Conservation (phyloP, 2,329 filamentous ascomycete species). For the Arthrinium puccinioides region DNA sequence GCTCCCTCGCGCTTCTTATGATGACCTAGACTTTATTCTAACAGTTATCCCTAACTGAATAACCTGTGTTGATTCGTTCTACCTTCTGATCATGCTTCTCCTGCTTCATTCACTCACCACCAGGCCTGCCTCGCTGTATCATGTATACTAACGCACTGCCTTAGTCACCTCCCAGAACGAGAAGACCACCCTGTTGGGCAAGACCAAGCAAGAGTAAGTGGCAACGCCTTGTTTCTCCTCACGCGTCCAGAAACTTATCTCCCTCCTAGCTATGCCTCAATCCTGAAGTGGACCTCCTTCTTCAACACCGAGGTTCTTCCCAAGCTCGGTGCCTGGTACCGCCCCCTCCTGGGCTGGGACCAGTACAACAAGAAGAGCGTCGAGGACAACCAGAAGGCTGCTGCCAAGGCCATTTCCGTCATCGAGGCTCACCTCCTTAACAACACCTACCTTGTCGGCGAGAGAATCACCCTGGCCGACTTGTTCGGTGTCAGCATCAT, state of each 20-base stretch:
- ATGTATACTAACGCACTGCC: constrained; percentile 13
- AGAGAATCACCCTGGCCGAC: constrained; percentile 95
- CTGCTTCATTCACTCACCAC: no score
- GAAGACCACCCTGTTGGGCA: constrained; percentile 98
- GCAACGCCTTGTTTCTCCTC: no score
- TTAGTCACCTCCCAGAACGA: constrained; percentile 98
- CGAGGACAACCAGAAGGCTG: constrained; percentile 67
- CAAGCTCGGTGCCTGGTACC: constrained; percentile 72
- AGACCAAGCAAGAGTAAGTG: constrained; percentile 96
- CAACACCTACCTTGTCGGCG: constrained; percentile 96
- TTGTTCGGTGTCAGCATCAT: constrained; percentile 75
- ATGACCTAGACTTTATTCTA: constrained; percentile 70
- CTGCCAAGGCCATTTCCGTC: constrained; percentile 60
- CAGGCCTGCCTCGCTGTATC: no score
- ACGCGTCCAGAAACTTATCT: no score
- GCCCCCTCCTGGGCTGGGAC: constrained; percentile 71
- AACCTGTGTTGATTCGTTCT: constrained; percentile 77
- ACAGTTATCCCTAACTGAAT: constrained; percentile 99
- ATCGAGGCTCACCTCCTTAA: constrained; percentile 82
- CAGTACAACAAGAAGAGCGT: constrained; percentile 98
- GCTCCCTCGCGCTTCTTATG: constrained; percentile 29
- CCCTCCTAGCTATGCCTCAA: constrained; percentile 69
- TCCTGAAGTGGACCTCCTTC: constrained; percentile 97
- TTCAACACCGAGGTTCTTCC: constrained; percentile 83
- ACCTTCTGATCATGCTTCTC: constrained; percentile 69